These are phyloP conservation scores for Cercospora janseana DNA, from an alignment of 2,329 filamentous ascomycete species.

Conservation along the genomic window DNA sequence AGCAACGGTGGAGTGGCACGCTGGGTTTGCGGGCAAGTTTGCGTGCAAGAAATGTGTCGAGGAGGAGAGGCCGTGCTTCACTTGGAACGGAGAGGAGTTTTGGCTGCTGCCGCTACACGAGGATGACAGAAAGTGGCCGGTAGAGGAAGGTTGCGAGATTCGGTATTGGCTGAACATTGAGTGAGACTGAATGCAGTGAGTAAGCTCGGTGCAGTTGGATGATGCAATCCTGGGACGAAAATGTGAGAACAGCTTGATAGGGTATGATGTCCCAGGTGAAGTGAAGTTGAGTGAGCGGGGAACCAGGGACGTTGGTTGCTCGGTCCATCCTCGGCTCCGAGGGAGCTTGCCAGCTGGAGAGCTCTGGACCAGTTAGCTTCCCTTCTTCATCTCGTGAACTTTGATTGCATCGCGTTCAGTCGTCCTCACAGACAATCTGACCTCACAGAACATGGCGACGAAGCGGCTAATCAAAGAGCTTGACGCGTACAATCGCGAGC, in stretches of 20 bases:
- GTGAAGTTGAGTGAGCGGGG: no score
- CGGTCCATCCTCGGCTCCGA: no score
- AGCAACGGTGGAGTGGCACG: slow-evolving; percentile 26
- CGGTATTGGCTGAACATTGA: slow-evolving; percentile 30
- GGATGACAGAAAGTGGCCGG: slow-evolving; percentile 25
- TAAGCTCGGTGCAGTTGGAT: no score
- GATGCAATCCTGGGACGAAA: no score
- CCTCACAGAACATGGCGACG: slow-evolving; percentile 37
- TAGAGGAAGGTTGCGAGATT: slow-evolving; percentile 28
- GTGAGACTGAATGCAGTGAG: no score
- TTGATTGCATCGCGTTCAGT: slow-evolving; percentile 9
- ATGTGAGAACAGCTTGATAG: no score
- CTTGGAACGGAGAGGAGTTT: slow-evolving; percentile 29
- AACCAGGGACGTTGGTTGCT: no score
- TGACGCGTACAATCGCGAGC: slow-evolving; percentile 55
- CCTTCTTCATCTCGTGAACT: not conserved
- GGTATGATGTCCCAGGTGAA: no score
- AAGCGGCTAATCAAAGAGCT: slow-evolving; percentile 63
- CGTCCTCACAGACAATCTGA: not conserved
- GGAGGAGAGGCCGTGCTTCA: slow-evolving; percentile 26
- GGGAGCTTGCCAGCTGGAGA: no score
- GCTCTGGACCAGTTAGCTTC: no score
- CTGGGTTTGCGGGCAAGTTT: slow-evolving; percentile 26
- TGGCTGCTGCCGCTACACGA: slow-evolving; percentile 32
- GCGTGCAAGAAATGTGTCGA: slow-evolving; percentile 31